phyloP scores from a whole-genome alignment of 2,329 filamentous ascomycete genomes.

The Paecilomyces formosus region DNA sequence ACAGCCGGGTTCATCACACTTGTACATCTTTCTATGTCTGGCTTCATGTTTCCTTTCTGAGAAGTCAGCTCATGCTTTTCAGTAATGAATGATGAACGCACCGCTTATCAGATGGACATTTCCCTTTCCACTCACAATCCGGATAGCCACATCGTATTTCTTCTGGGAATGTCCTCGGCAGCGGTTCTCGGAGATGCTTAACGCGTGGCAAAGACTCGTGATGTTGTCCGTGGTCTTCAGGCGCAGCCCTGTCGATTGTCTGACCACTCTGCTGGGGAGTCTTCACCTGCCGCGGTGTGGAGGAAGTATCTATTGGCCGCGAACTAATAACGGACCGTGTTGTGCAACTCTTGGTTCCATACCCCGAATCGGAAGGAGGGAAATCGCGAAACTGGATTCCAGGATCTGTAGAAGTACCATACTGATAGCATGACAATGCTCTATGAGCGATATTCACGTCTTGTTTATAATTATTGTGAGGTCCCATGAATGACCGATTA shows the following conservation, averaged over 20 bases:
- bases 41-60: constrained; percentile 63
- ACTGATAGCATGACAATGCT: constrained; percentile 16
- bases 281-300: constrained; percentile 16
- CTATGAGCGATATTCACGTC: constrained; percentile 14
- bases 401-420: constrained; percentile 23
- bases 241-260: constrained; percentile 7
- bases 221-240: neutral
- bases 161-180: constrained; percentile 4
- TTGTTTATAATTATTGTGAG: constrained; percentile 12
- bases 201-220: neutral
- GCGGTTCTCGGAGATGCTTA: neutral
- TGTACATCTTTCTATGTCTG: constrained; percentile 61
- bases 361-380: constrained; percentile 27
- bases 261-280: constrained; percentile 13
- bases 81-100: constrained; percentile 10
- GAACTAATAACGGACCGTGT: constrained; percentile 21
- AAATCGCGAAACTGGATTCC: constrained; percentile 24
- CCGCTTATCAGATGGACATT: constrained; percentile 35
- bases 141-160: constrained; percentile 22
- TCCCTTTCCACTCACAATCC: constrained; percentile 26
- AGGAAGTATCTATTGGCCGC: constrained; percentile 18
- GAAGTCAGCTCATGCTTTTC: neutral
- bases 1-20: constrained; percentile 55
- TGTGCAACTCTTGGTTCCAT: constrained; percentile 22
- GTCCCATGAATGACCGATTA: constrained; percentile 10